Evolutionary conservation across 768 basidiomycete genomes (phyloP), one percentile per base, ranked within the genome.

Genomic region (Amylocystis lapponica): DNA sequence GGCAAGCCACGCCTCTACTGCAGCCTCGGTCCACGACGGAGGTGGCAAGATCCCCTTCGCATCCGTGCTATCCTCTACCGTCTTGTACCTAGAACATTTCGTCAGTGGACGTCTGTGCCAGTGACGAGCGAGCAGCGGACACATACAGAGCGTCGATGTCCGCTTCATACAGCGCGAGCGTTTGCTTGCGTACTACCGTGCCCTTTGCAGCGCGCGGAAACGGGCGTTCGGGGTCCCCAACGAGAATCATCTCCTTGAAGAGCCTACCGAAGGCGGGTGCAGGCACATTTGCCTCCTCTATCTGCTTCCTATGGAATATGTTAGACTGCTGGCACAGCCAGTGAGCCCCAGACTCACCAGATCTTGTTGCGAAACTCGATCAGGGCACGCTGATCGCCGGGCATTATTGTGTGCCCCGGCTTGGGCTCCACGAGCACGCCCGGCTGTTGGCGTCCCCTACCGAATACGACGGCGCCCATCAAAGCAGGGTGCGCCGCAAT

Each of bases 171-270:
- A 57, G 10, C 4, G 41, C 52, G 29, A 74, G 39, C 1, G 69
- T 63, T 4, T 62, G 65, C 43, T 69, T 70, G 36, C 68, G 66
- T 30, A 60, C 58, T 3, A 74, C 64, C 0, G 75, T 71, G 2
- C 73, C 72, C 49, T 77, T 79, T 1, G 59, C 66, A 1, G 72
- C 58, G 19, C 67, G 67, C 16, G 66, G 57, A 31, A 78, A 57
- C 1, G 72, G 75, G 42, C 72, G 72, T 0, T 57, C 60, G 22
- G 66, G 51, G 3, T 61, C 56, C 0, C 73, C 61, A 13, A 76
- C 53, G 23, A 76, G 34, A 27, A 79, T 71, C 72, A 78, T 73
- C 51, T 78, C 71, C 49, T 71, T 72, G 58, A 70, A 74, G 11
- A 74, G 62, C 21, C 57, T 41, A 8, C 60, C 57, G 41, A 59